Evolutionary conservation across 2,329 filamentous ascomycete species (phyloP).

Genomic region (Aspergillus japonicus): DNA sequence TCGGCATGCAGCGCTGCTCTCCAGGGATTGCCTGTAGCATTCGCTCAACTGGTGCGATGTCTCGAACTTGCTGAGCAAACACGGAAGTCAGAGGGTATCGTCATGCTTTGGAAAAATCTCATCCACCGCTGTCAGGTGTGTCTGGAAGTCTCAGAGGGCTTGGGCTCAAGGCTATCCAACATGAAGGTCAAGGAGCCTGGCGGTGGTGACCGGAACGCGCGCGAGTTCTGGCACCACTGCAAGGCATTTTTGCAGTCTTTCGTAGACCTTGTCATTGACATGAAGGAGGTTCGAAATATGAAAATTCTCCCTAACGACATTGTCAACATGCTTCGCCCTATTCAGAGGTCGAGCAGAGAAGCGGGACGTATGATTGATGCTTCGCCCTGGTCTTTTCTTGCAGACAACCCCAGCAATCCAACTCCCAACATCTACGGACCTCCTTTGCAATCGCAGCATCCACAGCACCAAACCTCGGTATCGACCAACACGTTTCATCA

Average conservation of each 20-base stretch:
- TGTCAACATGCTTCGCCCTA: conserved; percentile 70
- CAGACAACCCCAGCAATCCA: conserved; percentile 36
- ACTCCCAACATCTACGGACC: conserved; percentile 36
- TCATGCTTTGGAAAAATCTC: conserved; percentile 67
- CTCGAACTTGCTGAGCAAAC: conserved; percentile 64
- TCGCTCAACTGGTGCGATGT: conserved; percentile 63
- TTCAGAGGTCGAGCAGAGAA: conserved; percentile 81
- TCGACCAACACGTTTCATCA: conserved; percentile 29
- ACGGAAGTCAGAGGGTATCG: conserved; percentile 58
- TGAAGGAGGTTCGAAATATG: conserved; percentile 47
- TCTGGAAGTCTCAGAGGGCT: conserved; percentile 69
- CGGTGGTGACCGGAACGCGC: conserved; percentile 59
- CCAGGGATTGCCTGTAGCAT: conserved; percentile 68
- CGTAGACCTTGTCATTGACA: conserved; percentile 47
- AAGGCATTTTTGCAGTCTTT: conserved; percentile 56
- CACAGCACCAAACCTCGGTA: conserved; percentile 33
- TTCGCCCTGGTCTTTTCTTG: conserved; percentile 62
- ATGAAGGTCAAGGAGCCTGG: conserved; percentile 85
- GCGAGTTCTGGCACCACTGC: conserved; percentile 68
- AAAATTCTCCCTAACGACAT: conserved; percentile 63
- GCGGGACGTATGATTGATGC: conserved; percentile 69
- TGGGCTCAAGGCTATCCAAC: conserved; percentile 70
- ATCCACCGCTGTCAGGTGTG: conserved; percentile 70
- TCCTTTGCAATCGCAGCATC: conserved; percentile 32
- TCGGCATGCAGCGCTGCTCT: conserved; percentile 72